Base-by-base conservation (phyloP, 805 yeast species). In the Suhomyces faveliae region DNA sequence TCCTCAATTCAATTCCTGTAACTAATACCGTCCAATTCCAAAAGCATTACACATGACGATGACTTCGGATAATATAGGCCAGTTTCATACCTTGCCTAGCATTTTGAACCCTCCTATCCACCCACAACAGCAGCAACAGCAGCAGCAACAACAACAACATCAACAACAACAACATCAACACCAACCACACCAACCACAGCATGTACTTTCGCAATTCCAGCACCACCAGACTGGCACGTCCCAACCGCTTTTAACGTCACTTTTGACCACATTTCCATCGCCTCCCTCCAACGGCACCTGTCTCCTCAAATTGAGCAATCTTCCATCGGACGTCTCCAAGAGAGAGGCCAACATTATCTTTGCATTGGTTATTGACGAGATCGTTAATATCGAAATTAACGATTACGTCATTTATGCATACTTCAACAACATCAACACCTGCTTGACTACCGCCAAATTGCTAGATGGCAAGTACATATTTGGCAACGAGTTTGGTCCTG, bases 271-370 rank as follows among this genome's bases (percentile, higher is more conserved):
- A 17, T 48, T 45, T 3, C 43, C 48, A 7, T 35, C 47, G 35
- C 27, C 56, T 38, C 29, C 51, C 10, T 24, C 59, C 25, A 55
- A 42, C 46, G 46, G 60, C 11, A 51, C 46, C 20, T 19, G 37
- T 58, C 40, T 59, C 50, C 47, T 58, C 42, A 58, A 64, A 10
- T 54, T 82, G 40, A 73, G 69, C 54, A 84, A 84, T 58, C 59
- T 84, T 10, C 94, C 95, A 7, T 55, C 66, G 3, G 89, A 87
- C 64, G 69, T 86, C 23, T 64, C 87, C 2, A 54, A 74, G 29
- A 77, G 94, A 62, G 95, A 87, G 62, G 83, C 87, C 2, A 72
- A 78, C 42, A 71, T 84, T 12, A 74, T 87, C 6, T 87, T 87
- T 61, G 78, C 92, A 5, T 67, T 87, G 46, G 87, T 88, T n/a